Evolutionary conservation across 169 alveolate genomes (phyloP).

Genomic region (Eimeria maxima): DNA sequence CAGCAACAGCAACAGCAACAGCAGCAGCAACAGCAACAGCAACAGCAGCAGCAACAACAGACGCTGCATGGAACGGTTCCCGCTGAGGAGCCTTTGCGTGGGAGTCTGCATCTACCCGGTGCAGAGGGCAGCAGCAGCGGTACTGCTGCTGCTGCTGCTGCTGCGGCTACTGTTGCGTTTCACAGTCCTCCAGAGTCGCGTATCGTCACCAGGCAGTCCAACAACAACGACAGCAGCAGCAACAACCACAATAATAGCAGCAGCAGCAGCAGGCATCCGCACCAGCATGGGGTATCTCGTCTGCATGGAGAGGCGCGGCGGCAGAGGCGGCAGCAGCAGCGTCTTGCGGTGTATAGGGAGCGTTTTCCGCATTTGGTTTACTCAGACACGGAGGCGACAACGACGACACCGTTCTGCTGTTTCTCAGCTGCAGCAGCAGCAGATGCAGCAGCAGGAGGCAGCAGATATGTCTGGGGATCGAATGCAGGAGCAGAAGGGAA

Average conservation of each 20-base stretch:
- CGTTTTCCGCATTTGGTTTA: constrained; percentile 41
- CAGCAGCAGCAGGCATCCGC: constrained; percentile 17
- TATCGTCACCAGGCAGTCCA: neutral
- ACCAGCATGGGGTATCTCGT: neutral
- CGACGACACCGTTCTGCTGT: constrained; percentile 1
- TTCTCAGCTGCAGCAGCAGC: neutral
- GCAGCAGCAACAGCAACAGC: constrained; percentile 35
- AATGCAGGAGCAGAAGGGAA: neutral
- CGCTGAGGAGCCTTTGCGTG: neutral
- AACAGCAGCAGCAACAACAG: constrained; percentile 17
- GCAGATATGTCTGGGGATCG: neutral
- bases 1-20: constrained; percentile 12
- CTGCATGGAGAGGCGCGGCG: constrained; percentile 26
- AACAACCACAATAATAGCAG: neutral
- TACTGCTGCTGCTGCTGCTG: constrained; percentile 20
- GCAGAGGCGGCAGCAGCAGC: constrained; percentile 33
- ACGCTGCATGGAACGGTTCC: neutral
- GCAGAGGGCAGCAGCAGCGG: neutral
- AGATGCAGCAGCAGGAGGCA: neutral
- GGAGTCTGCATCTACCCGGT: neutral
- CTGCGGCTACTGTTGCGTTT: neutral
- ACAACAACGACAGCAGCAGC: neutral
- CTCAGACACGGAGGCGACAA: constrained; percentile 27
- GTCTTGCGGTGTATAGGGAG: neutral
- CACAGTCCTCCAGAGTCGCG: neutral